Base-by-base conservation (phyloP, 352 stramenopile species). In the Nothophytophthora sp. region DNA sequence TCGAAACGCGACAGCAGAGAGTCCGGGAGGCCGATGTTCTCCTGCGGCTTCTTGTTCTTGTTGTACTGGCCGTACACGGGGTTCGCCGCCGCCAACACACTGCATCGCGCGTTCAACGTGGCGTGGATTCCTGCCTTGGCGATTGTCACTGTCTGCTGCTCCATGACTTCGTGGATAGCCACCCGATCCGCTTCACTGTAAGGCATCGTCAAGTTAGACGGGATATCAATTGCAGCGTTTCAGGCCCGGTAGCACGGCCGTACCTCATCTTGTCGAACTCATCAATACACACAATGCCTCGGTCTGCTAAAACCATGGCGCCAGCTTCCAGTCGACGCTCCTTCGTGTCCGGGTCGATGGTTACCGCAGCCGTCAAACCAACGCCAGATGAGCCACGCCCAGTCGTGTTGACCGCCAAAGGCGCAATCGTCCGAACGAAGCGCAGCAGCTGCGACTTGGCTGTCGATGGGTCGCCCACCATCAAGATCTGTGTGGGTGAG, bases 31-130 rank as follows among this genome's bases (percentile, higher is more conserved):
- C 97, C 86, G 42, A 99, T 99, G 73, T 99, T 99, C 50, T 99
- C 96, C 68, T 99, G 96, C 9, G 98, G 96, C 38, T 93, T 89
- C 55, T 96, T 92, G 57, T 94, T 98, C 55, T 98, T 95, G 84
- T 99, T 98, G 81, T 99, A 99, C 69, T 99, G 96, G 38, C 98
- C 98, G 73, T 99, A 99, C 15, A 99, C 96, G 12, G 98, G 98
- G 66, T 99, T 99, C 11, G 98, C 98, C 4, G 98, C 98, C 0
- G 98, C 98, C 8, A 99, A 63, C 7, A 99, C 97, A 56, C 90
- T 98, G 73, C 97, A 99, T 33, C 98, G 84, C 2, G 98, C 98
- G 68, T 99, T 99, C 23, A 99, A 67, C 38, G 92, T 98, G 2
- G 97, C 97, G 73, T 99, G 97, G 60, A 99, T 99, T 15, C 98